Evolutionary conservation across 148 eudicot species (phyloP).

Genomic region (Camellia granthamiana): DNA sequence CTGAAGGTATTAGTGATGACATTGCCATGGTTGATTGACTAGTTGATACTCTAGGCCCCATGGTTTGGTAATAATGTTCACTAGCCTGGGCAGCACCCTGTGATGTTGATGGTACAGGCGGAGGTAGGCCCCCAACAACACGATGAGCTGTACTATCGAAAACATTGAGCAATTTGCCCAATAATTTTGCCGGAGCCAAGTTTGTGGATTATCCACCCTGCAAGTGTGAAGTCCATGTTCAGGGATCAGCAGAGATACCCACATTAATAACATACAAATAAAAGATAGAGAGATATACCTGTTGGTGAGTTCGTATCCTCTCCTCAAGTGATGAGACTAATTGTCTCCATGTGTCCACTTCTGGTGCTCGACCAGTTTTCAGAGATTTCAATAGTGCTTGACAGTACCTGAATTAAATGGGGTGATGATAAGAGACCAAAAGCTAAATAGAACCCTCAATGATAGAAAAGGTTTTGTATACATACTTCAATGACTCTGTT

Average conservation of each 20-base stretch:
- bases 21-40: slow-evolving; percentile 7
- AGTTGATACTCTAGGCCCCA: no score
- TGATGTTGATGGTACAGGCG: slow-evolving; percentile 6
- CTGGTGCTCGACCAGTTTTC: slow-evolving; percentile 72
- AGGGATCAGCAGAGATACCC: background rate
- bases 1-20: slow-evolving; percentile 33
- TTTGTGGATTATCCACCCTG: slow-evolving; percentile 80
- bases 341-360: slow-evolving; percentile 65
- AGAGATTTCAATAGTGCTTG: slow-evolving; percentile 34
- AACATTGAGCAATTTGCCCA: slow-evolving; percentile 66
- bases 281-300: slow-evolving; percentile 38
- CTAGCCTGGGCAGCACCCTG: no score
- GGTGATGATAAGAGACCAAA: no score
- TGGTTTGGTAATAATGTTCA: no score
- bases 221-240: slow-evolving; percentile 13
- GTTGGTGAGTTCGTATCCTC: slow-evolving; percentile 69
- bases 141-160: slow-evolving; percentile 81
- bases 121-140: slow-evolving; percentile 88
- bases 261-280: background rate
- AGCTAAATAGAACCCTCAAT: no score
- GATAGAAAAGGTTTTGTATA: background rate
- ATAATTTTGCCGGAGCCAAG: slow-evolving; percentile 65
- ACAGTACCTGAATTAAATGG: no score
- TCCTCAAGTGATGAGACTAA: slow-evolving; percentile 77
- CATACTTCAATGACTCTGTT: slow-evolving; percentile 84